Evolutionary conservation across 129 eudicot species (phyloP), one percentile per base, ranked within the genome.

Genomic region (Flaveria sonorensis): DNA sequence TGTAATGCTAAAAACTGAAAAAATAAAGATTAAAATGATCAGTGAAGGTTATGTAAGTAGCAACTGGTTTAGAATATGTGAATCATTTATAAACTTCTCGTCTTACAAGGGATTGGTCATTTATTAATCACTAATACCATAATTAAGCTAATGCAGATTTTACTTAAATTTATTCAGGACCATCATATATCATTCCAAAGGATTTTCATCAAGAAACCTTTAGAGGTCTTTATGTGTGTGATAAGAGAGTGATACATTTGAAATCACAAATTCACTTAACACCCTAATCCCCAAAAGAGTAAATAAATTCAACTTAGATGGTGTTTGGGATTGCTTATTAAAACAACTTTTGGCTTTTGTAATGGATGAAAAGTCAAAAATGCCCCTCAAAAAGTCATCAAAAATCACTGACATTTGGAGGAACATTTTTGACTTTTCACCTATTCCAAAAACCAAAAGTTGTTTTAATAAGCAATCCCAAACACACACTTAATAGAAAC

Each of bases 261-360:
- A 62, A 57, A 57, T 42, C 57, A 74, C 48, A 74, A 24, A 59
- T 6, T 74, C 59, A 46, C 45, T 43, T 74, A 43, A 43, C 62
- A 45, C 21, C 43, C 26, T 43, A 75, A 28, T 47, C 46, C 4
- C 48, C 79, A n/a, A 26, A 50, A 46, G 20, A 48, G 71, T 26
- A 45, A 62, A 18, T 45, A 46, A 47, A 63, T 65, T 76, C 50
- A 48, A 50, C 51, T 24, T n/a, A n/a, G n/a, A n/a, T n/a, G n/a
- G n/a, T n/a, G n/a, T n/a, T n/a, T n/a, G n/a, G n/a, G n/a, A n/a
- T n/a, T n/a, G n/a, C n/a, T n/a, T n/a, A n/a, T n/a, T n/a, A n/a
- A n/a, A n/a, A n/a, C n/a, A n/a, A n/a, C n/a, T n/a, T n/a, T n/a
- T n/a, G n/a, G n/a, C n/a, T n/a, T n/a, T n/a, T n/a, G n/a, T n/a